Conservation (phyloP, 768 basidiomycete genomes). For the Mrakia gelida region DNA sequence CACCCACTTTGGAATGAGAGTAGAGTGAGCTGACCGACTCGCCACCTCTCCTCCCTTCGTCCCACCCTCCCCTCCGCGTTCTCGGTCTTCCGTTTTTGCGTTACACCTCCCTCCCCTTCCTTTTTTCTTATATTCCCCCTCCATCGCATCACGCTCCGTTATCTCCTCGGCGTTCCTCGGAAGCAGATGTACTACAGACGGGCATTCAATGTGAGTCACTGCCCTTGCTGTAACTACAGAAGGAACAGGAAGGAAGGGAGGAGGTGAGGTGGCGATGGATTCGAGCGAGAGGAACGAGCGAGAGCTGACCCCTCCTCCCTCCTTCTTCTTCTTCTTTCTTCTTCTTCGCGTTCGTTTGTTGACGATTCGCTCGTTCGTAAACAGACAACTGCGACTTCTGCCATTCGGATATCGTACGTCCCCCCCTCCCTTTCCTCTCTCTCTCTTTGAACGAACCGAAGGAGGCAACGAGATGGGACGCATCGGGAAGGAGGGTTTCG, state of each 20-base stretch:
- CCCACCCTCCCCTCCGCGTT: background rate
- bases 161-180: background rate
- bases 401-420: constrained; percentile 30
- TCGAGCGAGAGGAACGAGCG: too few species aligned
- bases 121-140: background rate
- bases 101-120: background rate
- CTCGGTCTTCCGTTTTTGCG: background rate
- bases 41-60: background rate
- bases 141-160: background rate
- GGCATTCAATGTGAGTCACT: constrained; percentile 23
- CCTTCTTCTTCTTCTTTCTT: background rate
- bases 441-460: background rate
- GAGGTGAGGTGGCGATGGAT: background rate
- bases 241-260: background rate
- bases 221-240: background rate
- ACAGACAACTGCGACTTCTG: constrained; percentile 33
- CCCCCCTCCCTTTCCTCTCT: background rate
- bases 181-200: background rate
- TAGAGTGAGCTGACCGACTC: background rate
- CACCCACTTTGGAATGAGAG: too few species aligned
- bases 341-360: background rate
- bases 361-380: background rate
- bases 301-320: background rate
- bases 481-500: background rate
- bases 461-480: background rate